Evolutionary conservation across 345 rosid species (phyloP), one percentile per base, ranked within the genome.

Genomic region (Erysimum cheiranthoides): DNA sequence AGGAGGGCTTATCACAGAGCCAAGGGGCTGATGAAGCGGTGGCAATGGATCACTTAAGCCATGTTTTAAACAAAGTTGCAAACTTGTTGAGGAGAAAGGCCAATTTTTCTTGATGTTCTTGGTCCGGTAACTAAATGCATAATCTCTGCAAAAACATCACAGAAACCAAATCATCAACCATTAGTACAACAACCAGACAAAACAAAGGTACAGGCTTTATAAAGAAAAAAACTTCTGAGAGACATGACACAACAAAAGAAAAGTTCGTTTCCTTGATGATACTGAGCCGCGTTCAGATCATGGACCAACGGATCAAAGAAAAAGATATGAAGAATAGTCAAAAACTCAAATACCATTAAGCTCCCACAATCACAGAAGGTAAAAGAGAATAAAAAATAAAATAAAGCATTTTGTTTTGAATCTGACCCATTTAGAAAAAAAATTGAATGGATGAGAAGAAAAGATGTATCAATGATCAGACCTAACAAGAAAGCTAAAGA

Each of bases 11-110:
- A 21, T 21, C 25, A 21, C 25, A 21, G 25, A 21, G 25, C 78
- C 83, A 80, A 72, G 83, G 74, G 77, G 63, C 79, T 90, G 88
- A 84, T 90, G 88, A 84, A 95, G 85, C n/a, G 93, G 97, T 71
- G 99, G 99, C 82, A 95, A 81, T 21, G 86, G 86, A 73, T 89
- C 92, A 79, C 72, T 86, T 83, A 92, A 82, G 68, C 97, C 97
- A 90, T 95, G 92, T 67, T 75, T 87, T 79, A 89, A 73, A 80
- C 97, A 90, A 87, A 92, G 89, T 68, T 89, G 93, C 83, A 95
- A 79, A 66, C 81, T 90, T 64, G 85, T 81, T 74, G 64, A 59
- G 18, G 99, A 92, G 79, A 92, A 95, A 49, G 99, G 99, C 97
- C 97, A 95, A 68, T 81, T 95, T 71, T 85, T 85, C 77, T 82